Percentiles rank a stretch among this genome's conserved stretches.
Conservation (phyloP, 1,284 basidiomycete genomes). For the Fomitopsis palustris region DNA sequence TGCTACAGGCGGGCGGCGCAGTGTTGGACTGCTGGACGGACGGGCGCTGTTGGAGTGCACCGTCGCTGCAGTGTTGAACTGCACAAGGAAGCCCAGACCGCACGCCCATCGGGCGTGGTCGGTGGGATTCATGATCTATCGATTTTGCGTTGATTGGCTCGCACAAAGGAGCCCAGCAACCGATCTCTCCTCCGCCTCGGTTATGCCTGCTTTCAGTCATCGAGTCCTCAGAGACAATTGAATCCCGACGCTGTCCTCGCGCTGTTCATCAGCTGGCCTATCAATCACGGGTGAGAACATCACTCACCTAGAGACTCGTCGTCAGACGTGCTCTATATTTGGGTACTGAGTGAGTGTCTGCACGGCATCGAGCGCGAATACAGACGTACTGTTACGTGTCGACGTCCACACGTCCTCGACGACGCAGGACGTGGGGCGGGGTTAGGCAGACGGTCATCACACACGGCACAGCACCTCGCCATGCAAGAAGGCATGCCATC, state of each 20-base stretch:
- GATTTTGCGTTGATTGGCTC: background rate
- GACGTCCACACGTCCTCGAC: background rate
- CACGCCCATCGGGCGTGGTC: background rate
- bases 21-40: conserved; percentile 5
- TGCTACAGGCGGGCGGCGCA: background rate
- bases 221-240: background rate
- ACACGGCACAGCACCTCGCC: conserved; percentile 28
- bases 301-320: background rate
- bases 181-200: background rate
- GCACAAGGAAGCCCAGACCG: background rate
- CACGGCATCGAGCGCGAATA: background rate
- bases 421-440: background rate
- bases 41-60: background rate
- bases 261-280: background rate
- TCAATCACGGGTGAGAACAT: background rate
- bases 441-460: background rate
- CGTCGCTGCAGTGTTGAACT: conserved; percentile 3
- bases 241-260: background rate
- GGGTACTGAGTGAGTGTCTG: background rate
- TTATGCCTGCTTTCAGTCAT: background rate
- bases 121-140: background rate
- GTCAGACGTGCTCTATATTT: background rate
- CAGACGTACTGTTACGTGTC: background rate
- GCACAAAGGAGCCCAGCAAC: background rate
- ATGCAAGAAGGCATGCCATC: conserved; percentile 31